A percentile compares a stretch with the other conserved stretches of the same genome.
phyloP scores from a whole-genome alignment of 352 stramenopile species.

The Pythium coloratum region DNA sequence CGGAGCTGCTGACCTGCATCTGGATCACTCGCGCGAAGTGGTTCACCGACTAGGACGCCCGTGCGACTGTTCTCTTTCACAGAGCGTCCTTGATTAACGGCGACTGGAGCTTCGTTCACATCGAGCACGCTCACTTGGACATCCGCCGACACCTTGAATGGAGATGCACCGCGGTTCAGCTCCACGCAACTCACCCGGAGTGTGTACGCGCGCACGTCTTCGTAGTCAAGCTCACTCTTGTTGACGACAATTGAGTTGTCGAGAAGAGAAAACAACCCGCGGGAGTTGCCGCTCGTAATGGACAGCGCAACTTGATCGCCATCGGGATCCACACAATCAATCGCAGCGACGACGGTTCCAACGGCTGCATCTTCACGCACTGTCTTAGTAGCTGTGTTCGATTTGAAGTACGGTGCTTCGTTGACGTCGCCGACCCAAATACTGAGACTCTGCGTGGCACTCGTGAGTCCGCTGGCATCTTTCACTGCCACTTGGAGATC shows the following conservation, averaged over 20 bases:
- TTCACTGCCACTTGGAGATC: constrained; percentile 10
- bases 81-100: constrained; percentile 15
- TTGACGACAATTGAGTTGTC: constrained; percentile 10
- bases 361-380: constrained; percentile 23
- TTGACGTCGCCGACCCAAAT: constrained; percentile 28
- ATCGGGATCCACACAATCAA: constrained; percentile 22
- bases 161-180: constrained; percentile 1
- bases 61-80: constrained; percentile 29
- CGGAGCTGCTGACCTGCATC: constrained; percentile 25
- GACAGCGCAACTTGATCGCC: constrained; percentile 16
- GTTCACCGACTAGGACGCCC: constrained; percentile 9
- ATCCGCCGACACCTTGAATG: constrained; percentile 5
- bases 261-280: constrained; percentile 24
- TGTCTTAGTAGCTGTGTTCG: neutral
- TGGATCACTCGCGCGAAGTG: constrained; percentile 24
- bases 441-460: constrained; percentile 8
- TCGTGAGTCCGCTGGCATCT: constrained; percentile 21
- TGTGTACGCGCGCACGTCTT: constrained; percentile 9
- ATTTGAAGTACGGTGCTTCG: constrained; percentile 27
- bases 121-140: constrained; percentile 27
- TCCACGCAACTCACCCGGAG: constrained; percentile 25
- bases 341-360: constrained; percentile 10
- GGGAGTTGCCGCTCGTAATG: constrained; percentile 19
- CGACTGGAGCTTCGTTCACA: constrained; percentile 32
- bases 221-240: constrained; percentile 26